These are phyloP conservation scores for Sugiyamaella chiloensis DNA, from an alignment of 805 yeast genomes.

Conservation along the genomic window DNA sequence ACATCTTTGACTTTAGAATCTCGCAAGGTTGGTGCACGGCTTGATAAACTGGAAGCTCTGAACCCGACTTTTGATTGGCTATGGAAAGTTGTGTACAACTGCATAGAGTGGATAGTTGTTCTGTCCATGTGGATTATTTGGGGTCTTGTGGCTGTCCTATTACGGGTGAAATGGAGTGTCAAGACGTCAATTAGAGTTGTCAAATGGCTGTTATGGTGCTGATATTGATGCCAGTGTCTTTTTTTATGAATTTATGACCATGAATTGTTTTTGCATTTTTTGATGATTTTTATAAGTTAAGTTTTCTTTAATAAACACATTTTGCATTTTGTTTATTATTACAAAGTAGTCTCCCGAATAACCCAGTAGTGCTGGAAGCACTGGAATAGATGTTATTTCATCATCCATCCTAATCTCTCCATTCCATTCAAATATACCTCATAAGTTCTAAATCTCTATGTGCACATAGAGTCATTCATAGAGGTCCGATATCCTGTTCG, in stretches of 20 bases:
- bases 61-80: conserved; percentile 20
- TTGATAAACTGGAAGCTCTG: conserved; percentile 22
- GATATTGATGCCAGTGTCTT: not conserved
- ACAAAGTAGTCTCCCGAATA: too few species aligned
- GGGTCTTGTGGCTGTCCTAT: conserved; percentile 23
- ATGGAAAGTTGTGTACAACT: conserved; percentile 21
- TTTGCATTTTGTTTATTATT: too few species aligned
- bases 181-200: conserved; percentile 8
- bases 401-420: conserved; percentile 82
- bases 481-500: conserved; percentile 68
- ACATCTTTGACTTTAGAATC: conserved; percentile 27
- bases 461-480: conserved; percentile 71
- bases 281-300: too few species aligned
- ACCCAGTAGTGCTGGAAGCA: too few species aligned
- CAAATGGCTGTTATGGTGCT: conserved; percentile 29
- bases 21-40: conserved; percentile 22
- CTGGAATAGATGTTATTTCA: too few species aligned
- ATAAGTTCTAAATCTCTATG: conserved; percentile 92
- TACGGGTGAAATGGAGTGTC: conserved; percentile 13
- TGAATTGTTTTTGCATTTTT: too few species aligned
- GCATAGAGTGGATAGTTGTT: conserved; percentile 25
- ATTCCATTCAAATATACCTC: conserved; percentile 83
- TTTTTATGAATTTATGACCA: conserved; percentile 3
- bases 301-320: too few species aligned
- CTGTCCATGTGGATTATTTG: conserved; percentile 28